These are phyloP conservation scores for Albophoma yamanashiensis DNA, from an alignment of 2,329 filamentous ascomycete species.

Conservation along the genomic window DNA sequence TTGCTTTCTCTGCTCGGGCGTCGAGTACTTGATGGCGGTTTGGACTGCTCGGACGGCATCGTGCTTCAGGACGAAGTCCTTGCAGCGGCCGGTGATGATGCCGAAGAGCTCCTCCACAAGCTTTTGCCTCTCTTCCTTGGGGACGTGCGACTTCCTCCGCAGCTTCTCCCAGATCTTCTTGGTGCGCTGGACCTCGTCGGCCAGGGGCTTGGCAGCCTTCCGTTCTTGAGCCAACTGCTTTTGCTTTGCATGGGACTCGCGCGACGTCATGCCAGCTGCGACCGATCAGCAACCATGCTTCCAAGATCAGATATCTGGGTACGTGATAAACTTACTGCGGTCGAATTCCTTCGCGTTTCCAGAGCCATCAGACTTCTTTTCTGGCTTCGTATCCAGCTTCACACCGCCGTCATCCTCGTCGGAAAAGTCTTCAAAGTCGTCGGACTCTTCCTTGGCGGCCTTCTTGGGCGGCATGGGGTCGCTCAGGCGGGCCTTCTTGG, in stretches of 20 bases:
- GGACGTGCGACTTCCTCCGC: constrained; percentile 86
- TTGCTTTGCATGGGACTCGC: constrained; percentile 88
- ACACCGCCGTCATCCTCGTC: constrained; percentile 45
- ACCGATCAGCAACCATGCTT: neutral
- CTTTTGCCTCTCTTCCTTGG: constrained; percentile 75
- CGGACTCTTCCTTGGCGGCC: constrained; percentile 25
- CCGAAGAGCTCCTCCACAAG: constrained; percentile 82
- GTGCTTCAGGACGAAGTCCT: constrained; percentile 97
- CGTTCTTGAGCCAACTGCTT: constrained; percentile 80
- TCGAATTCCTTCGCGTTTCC: constrained; percentile 29
- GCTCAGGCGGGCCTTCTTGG: constrained; percentile 41
- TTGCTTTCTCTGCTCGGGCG: constrained; percentile 68
- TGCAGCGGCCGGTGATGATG: constrained; percentile 83
- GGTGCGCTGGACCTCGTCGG: constrained; percentile 75
- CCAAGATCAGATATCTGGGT: neutral
- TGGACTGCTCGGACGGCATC: constrained; percentile 95
- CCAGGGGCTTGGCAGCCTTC: constrained; percentile 85
- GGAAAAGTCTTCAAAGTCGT: constrained; percentile 32
- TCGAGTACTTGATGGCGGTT: constrained; percentile 93
- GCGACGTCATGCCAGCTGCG: constrained; percentile 39
- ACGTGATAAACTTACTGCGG: constrained; percentile 22
- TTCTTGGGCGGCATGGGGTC: constrained; percentile 20
- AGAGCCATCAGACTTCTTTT: constrained; percentile 18
- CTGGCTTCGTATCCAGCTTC: constrained; percentile 25
- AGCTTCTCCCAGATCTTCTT: constrained; percentile 98